Evolutionary conservation across 345 rosid genomes (phyloP), one percentile per base, ranked within the genome.

Genomic region (Psidium friedrichsthalianum): DNA sequence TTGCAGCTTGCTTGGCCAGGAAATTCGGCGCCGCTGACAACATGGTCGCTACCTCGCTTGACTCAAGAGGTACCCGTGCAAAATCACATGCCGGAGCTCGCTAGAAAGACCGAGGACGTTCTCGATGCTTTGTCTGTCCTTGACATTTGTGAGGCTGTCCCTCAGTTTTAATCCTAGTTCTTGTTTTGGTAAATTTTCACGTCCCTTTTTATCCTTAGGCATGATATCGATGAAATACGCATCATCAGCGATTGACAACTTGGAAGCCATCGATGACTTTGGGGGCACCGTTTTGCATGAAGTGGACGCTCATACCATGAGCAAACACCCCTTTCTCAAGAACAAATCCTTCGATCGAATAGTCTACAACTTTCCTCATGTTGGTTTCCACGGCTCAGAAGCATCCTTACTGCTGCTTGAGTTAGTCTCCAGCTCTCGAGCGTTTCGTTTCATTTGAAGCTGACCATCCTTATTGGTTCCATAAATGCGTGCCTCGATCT

Each of bases 11-110:
- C 90, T 89, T 93, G 82, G 96, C 90, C 51, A 86, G 36, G 29
- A 88, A 89, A 21, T 92, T 94, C 84, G 91, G 92, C 29, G 90
- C 91, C 16, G 94, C 93, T 20, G 1, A 81, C 15, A 93, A 93
- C 85, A 87, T 92, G 51, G 91, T 86, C 3, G 93, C 94, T 2
- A 92, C 93, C 52, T 86, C 94, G 52, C 90, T 91, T 0, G 94
- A 94, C 92, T 88, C 87, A 27, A 14, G 69, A 86, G 86, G 88
- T 87, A 84, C 12, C 82, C 1, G 51, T 18, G 42, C 32, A 49
- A 44, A 32, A 52, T 27, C 16, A 53, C 27, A 53, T 16, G 18
- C 76, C 44, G 16, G 76, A 64, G 76, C 22, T 1, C 6, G 44
- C 76, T 61, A 27, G 16, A 61, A 61, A 29, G 42, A 61, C 44